phyloP scores from a whole-genome alignment of 257 asterid species.

The Paulownia fortunei region DNA sequence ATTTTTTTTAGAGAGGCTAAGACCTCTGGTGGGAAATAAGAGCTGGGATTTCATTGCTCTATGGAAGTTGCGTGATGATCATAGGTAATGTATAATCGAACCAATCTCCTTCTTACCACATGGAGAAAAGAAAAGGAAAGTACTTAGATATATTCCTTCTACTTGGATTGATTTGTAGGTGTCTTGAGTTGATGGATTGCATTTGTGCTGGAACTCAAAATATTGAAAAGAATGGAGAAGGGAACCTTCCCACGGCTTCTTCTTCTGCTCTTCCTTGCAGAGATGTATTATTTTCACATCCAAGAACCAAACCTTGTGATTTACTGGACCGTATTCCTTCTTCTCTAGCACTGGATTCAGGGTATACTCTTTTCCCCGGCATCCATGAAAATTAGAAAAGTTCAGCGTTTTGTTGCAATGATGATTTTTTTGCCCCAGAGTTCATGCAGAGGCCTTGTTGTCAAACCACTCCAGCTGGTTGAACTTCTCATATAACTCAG shows the following conservation, averaged over 20 bases:
- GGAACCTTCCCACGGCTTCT: slow-evolving; percentile 42
- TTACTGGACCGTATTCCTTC: slow-evolving; percentile 50
- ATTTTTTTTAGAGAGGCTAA: slow-evolving; percentile 42
- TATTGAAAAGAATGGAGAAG: slow-evolving; percentile 35
- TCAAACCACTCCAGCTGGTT: slow-evolving; percentile 60
- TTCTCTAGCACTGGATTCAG: slow-evolving; percentile 49
- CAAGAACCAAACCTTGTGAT: slow-evolving; percentile 55
- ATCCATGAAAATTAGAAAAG: background rate
- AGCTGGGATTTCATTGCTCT: slow-evolving; percentile 59
- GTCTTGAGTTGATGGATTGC: slow-evolving; percentile 57
- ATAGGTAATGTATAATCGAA: slow-evolving; percentile 39
- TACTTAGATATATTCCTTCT: background rate
- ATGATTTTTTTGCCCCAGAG: slow-evolving; percentile 30
- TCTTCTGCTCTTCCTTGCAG: slow-evolving; percentile 49
- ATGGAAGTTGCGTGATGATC: slow-evolving; percentile 59
- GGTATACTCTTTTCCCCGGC: slow-evolving; percentile 30
- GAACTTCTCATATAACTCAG: slow-evolving; percentile 43
- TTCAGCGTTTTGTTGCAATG: background rate
- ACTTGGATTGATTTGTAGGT: slow-evolving; percentile 32
- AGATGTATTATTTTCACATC: slow-evolving; percentile 52
- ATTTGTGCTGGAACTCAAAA: slow-evolving; percentile 59
- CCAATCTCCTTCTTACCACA: background rate
- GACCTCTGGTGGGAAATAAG: slow-evolving; percentile 50
- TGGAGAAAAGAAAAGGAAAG: too few species aligned
- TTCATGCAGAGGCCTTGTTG: slow-evolving; percentile 46